Base-by-base conservation (phyloP, 495 filamentous ascomycete species). In the Antarctomyces pellizariae region DNA sequence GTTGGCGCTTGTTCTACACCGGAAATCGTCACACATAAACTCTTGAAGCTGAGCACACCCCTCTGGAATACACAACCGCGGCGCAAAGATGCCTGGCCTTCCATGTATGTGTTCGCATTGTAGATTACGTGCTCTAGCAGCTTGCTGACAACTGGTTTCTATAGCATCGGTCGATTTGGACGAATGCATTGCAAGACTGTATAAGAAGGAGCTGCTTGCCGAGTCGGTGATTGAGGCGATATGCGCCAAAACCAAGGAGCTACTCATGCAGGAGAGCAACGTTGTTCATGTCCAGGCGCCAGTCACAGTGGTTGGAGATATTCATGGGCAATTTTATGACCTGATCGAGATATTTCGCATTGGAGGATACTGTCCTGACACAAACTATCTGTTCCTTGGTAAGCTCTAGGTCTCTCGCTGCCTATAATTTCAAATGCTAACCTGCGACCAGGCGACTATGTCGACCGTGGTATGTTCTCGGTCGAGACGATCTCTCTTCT, bases 241-340 rank as follows among this genome's bases (percentile, higher is more conserved):
- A 67, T 97, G 86, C 48, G 82, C 86, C 41, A 97, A 97, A 49
- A 80, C 89, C 7, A 97, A 97, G 38, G 86, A 97, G 50, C 62
- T 95, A 30, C 59, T 97, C 35, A 97, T 97, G 86, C 89, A 86
- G 46, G 86, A 97, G 64, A 93, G 84, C 60, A 97, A 97, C 57
- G 86, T 97, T 26, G 86, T 97, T 22, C 86, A 97, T 46, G 89
- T 97, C 33, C 68, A 69, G 30, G 83, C 86, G 9, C 86, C 86
- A 5, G 78, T 97, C 22, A 97, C 86, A n/a, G 86, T 97, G 2
- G 89, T 97, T 5, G 86, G 86, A 34, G 86, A 97, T 43, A 97
- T 97, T 39, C 86, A 97, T 49, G 86, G 86, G 10, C 86, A 97
- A 52, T 97, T 97, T 50, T 95, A 80, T 43, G 86, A 97, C 42